phyloP scores from a whole-genome alignment of 805 yeast genomes.

The Ogataea henricii region DNA sequence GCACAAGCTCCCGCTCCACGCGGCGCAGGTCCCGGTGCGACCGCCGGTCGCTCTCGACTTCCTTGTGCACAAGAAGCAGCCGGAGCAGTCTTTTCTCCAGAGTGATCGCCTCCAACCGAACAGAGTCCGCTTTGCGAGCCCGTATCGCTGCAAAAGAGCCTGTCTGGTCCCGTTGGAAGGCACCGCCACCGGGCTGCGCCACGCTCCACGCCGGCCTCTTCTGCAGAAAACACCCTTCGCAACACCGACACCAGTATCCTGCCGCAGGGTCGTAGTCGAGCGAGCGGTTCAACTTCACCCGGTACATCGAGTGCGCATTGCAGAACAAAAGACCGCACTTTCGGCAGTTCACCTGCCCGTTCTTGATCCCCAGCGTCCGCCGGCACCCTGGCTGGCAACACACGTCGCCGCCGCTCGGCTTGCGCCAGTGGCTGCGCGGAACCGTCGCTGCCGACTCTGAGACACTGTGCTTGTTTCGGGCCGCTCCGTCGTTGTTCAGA shows the following conservation, averaged over 20 bases:
- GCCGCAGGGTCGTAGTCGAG: slow-evolving; percentile 47
- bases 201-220: slow-evolving; percentile 32
- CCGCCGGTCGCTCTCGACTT: slow-evolving; percentile 14
- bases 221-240: slow-evolving; percentile 57
- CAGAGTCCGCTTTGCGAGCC: slow-evolving; percentile 44
- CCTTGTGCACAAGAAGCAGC: slow-evolving; percentile 29
- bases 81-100: slow-evolving; percentile 62
- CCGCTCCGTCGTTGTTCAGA: neutral
- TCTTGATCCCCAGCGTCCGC: slow-evolving; percentile 47
- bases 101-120: slow-evolving; percentile 53
- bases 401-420: slow-evolving; percentile 42
- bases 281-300: slow-evolving; percentile 49
- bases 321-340: slow-evolving; percentile 77
- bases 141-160: slow-evolving; percentile 44
- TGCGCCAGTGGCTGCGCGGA: slow-evolving; percentile 60
- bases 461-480: neutral
- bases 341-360: slow-evolving; percentile 69
- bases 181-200: slow-evolving; percentile 8
- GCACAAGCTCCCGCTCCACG: slow-evolving; percentile 50
- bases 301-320: slow-evolving; percentile 57
- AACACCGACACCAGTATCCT: slow-evolving; percentile 74
- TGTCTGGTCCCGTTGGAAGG: slow-evolving; percentile 45
- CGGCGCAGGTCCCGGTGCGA: slow-evolving; percentile 24
- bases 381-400: slow-evolving; percentile 48
- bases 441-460: slow-evolving; percentile 12